Percentiles rank a stretch among this genome's conserved stretches.
These are phyloP conservation scores for Carex kokanica DNA, from an alignment of 176 grass and related monocot genomes.

Conservation along the genomic window DNA sequence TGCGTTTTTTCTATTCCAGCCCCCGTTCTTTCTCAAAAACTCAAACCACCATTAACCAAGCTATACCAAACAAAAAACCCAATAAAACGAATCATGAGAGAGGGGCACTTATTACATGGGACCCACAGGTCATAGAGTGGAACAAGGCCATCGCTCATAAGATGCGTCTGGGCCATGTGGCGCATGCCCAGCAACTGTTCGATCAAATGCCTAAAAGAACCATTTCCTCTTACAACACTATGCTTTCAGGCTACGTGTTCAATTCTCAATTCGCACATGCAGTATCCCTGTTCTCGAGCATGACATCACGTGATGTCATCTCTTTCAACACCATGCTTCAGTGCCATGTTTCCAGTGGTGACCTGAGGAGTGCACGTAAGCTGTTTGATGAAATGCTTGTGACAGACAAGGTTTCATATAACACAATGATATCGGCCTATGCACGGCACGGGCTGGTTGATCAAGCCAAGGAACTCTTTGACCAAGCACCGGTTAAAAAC, in stretches of 20 bases:
- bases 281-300: conserved; percentile 46
- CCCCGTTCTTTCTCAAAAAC: not conserved
- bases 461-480: conserved; percentile 61
- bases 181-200: conserved; percentile 61
- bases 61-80: not conserved
- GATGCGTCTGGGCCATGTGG: conserved; percentile 59
- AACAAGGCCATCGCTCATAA: conserved; percentile 73
- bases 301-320: conserved; percentile 53
- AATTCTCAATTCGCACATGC: conserved; percentile 56
- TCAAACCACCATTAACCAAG: not conserved
- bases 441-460: conserved; percentile 38
- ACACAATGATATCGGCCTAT: too few species aligned
- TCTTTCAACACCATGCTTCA: conserved; percentile 83
- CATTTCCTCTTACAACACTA: conserved; percentile 81
- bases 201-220: conserved; percentile 51
- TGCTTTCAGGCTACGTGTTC: conserved; percentile 70
- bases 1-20: not conserved
- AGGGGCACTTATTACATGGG: not conserved
- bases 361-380: not conserved
- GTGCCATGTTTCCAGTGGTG: conserved; percentile 39
- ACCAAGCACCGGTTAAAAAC: conserved; percentile 54
- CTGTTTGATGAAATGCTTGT: too few species aligned
- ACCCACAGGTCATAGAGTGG: conserved; percentile 50
- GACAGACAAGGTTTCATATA: too few species aligned
- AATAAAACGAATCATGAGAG: not conserved